These are phyloP conservation scores for Russula compacta DNA, from an alignment of 768 basidiomycete species.

Conservation along the genomic window DNA sequence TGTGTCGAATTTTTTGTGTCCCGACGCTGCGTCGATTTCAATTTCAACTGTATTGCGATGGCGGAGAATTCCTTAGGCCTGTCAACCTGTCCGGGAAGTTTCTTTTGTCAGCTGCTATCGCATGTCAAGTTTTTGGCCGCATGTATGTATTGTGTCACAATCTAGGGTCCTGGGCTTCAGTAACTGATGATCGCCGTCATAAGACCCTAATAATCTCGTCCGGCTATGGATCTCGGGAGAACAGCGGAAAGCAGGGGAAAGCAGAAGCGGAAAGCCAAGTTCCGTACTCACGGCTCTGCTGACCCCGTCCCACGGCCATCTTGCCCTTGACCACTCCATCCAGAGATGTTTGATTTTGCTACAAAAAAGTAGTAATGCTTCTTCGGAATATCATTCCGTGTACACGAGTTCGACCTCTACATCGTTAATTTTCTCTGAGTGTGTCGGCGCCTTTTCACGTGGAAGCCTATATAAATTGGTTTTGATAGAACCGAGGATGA, in stretches of 20 bases:
- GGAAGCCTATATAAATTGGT: slow-evolving; percentile 1
- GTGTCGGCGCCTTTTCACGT: not conserved
- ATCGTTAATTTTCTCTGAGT: not conserved
- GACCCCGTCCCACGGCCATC: not conserved
- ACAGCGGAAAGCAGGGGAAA: not conserved
- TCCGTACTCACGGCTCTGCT: not conserved
- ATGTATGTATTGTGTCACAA: not conserved
- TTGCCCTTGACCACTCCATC: not conserved
- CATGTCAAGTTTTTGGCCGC: not conserved
- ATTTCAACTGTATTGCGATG: too few relatives aligned
- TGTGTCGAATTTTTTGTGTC: too few relatives aligned
- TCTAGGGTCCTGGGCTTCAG: not conserved
- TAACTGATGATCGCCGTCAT: not conserved
- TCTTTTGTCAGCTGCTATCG: not conserved
- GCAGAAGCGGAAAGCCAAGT: not conserved
- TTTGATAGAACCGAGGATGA: not conserved
- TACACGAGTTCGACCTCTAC: not conserved
- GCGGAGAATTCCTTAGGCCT: not conserved
- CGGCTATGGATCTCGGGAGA: slow-evolving; percentile 5
- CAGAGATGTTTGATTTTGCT: not conserved
- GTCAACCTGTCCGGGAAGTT: not conserved
- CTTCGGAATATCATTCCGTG: slow-evolving; percentile 11
- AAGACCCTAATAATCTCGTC: not conserved
- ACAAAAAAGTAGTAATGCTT: not conserved
- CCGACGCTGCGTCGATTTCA: too few relatives aligned